Base-by-base conservation (phyloP, 1,139 yeast species). In the Geotrichum cucujoidarum region DNA sequence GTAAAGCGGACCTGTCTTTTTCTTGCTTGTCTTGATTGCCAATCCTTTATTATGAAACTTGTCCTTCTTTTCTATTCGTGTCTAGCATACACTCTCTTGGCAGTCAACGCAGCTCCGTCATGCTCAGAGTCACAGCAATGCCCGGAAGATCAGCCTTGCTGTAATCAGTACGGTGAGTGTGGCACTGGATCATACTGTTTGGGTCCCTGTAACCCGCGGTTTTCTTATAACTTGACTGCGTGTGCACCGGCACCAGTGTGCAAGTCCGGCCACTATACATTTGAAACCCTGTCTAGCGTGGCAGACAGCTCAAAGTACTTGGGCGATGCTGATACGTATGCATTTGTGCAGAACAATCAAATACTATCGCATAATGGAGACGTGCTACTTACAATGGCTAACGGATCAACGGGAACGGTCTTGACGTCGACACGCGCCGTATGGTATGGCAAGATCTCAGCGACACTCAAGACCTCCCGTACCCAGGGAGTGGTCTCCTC, bases 391-490 rank as follows among this genome's bases (percentile, higher is more conserved):
- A 87, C 90, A 51, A 85, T 90, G 95, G 92, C 92, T 34, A 75
- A 81, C 53, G 64, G 79, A 46, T 70, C 88, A 13, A 73, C 78
- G 43, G 96, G 96, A 64, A 78, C 95, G 7, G 92, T 88, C 47
- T 64, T 89, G 33, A 83, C 95, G 0, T 83, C 95, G 2, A 78
- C 95, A 5, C 75, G 78, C 60, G 87, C 78, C 65, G 68, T 89
- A 47, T 89, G 95, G 95, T 89, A 84, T 65, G 97, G 97, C 48
- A 84, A 81, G 61, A 75, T 87, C 31, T 68, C 80, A 36, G 83
- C 86, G 38, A 76, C 73, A 29, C 60, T 88, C 57, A 86, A 83
- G 67, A 73, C 94, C 1, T 83, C 95, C 0, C 86, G 79, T 60
- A 78, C 78, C 46, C 72, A 68, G 29, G 97, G 97, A 71, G 95